Conservation (phyloP, 768 basidiomycete species). For the Leccinellum luteum region DNA sequence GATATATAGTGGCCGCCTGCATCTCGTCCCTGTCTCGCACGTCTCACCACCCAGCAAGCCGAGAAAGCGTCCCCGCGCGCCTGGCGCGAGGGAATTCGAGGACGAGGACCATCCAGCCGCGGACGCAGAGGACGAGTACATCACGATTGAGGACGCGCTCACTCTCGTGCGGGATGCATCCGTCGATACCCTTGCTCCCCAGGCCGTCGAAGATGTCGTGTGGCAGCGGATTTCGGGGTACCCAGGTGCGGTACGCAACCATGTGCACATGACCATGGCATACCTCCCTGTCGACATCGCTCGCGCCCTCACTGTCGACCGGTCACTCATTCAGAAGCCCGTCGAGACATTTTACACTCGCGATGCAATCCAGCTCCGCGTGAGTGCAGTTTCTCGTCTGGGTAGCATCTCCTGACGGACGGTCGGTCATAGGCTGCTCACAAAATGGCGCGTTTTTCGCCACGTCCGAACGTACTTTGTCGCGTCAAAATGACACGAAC, state of each 20-base stretch:
- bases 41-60: conserved; percentile 64
- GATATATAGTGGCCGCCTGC: conserved; percentile 80
- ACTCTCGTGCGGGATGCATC: conserved; percentile 53
- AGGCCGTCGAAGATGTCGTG: conserved; percentile 58
- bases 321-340: conserved; percentile 78
- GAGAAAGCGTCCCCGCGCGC: conserved; percentile 44
- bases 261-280: conserved; percentile 74
- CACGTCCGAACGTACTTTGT: conserved; percentile 57
- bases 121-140: conserved; percentile 47
- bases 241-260: conserved; percentile 60
- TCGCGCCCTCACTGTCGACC: conserved; percentile 60
- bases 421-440: conserved; percentile 66
- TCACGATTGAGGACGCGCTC: conserved; percentile 62
- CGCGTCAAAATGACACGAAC: conserved; percentile 81
- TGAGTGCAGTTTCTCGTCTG: conserved; percentile 37
- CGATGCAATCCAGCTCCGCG: conserved; percentile 85
- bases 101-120: conserved; percentile 44
- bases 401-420: conserved; percentile 2
- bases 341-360: conserved; percentile 94
- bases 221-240: conserved; percentile 79
- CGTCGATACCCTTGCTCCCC: conserved; percentile 57
- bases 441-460: conserved; percentile 88
- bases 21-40: conserved; percentile 81
- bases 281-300: conserved; percentile 82
- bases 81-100: conserved; percentile 43